Conservation (phyloP, 805 yeast species). For the Yamadazyma phyllophila region DNA sequence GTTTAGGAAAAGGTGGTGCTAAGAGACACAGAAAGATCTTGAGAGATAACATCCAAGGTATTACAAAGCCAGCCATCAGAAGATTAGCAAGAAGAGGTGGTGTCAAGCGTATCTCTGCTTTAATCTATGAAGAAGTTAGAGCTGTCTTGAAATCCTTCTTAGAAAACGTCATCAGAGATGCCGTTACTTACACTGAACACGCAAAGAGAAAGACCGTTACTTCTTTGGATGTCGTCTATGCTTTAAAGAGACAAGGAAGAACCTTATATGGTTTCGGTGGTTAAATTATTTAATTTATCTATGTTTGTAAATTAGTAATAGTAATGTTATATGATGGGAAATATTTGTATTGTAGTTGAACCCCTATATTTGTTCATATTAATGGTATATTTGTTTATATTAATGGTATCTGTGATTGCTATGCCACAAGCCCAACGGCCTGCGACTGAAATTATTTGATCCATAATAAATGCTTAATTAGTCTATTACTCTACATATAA, state of each 20-base stretch:
- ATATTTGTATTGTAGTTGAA: too few species aligned
- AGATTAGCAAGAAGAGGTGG: conserved; percentile 99
- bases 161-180: conserved; percentile 97
- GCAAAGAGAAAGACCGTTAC: conserved; percentile 99
- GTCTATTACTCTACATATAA: not conserved
- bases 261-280: conserved; percentile 99
- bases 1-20: conserved; percentile 99
- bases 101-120: conserved; percentile 99
- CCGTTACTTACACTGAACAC: conserved; percentile 99
- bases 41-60: conserved; percentile 99
- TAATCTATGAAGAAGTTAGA: conserved; percentile 98
- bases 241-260: conserved; percentile 99
- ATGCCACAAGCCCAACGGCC: too few species aligned
- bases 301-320: conserved; percentile 9
- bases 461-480: too few species aligned
- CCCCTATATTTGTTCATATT: too few species aligned
- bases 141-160: conserved; percentile 93
- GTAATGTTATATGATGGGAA: conserved; percentile 11
- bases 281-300: conserved; percentile 42
- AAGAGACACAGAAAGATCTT: conserved; percentile 99
- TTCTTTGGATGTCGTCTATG: conserved; percentile 97
- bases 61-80: conserved; percentile 99
- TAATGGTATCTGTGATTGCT: too few species aligned
- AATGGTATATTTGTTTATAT: too few species aligned
- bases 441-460: too few species aligned